Evolutionary conservation across 2,329 filamentous ascomycete genomes (phyloP).

Genomic region (Trichoderma sp.): DNA sequence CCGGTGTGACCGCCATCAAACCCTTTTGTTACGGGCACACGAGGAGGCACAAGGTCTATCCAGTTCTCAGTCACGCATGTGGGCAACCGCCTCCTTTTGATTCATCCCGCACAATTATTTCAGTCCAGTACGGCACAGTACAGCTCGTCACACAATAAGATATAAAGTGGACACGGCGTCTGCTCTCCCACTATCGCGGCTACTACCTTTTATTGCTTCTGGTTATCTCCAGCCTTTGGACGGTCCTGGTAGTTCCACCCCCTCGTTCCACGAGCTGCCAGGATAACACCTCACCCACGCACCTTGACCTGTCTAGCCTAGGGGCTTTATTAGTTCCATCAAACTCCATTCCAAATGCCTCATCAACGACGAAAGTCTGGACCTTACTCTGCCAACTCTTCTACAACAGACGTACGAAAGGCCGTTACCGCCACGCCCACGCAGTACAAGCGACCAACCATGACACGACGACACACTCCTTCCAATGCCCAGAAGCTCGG

Average conservation of each 20-base stretch:
- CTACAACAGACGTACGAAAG: constrained; percentile 55
- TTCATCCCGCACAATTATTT: neutral
- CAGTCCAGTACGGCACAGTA: neutral
- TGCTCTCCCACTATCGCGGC: neutral
- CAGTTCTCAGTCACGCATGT: constrained; percentile 3
- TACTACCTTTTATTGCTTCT: neutral
- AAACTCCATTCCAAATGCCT: constrained; percentile 42
- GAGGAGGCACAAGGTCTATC: constrained; percentile 11
- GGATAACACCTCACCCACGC: constrained; percentile 14
- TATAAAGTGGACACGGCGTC: neutral
- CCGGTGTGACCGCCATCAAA: constrained; percentile 5
- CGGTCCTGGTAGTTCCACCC: constrained; percentile 18
- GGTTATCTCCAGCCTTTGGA: neutral
- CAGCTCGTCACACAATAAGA: neutral
- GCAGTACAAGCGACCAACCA: constrained; percentile 47
- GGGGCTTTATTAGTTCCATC: neutral
- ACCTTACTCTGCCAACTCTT: constrained; percentile 50
- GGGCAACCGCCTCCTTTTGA: neutral
- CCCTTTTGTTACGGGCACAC: neutral
- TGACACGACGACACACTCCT: constrained; percentile 44
- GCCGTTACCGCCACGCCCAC: constrained; percentile 45
- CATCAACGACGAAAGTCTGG: constrained; percentile 57
- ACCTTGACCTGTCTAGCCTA: neutral
- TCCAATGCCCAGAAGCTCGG: constrained; percentile 45
- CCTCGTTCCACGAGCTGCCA: constrained; percentile 14